A percentile compares a stretch with the other conserved stretches of the same genome.
phyloP scores from a whole-genome alignment of 208 protist genomes.

The Leishmania amazonensis region DNA sequence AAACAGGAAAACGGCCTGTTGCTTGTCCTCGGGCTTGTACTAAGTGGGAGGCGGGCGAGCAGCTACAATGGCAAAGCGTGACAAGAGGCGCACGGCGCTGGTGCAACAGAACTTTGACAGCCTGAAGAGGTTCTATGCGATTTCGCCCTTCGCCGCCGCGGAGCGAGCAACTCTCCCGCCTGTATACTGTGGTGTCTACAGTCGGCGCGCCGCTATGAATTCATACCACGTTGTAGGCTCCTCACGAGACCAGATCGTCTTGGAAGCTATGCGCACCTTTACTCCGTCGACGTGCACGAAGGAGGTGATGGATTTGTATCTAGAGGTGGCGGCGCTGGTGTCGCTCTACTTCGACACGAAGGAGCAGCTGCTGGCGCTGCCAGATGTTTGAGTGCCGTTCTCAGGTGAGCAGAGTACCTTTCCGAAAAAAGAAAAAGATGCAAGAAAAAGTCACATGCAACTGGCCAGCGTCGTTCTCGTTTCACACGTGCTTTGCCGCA shows the following conservation, averaged over 20 bases:
- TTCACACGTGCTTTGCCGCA: not conserved
- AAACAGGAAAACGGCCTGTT: not conserved
- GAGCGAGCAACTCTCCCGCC: constrained; percentile 61
- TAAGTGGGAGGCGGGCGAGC: not conserved
- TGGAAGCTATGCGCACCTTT: constrained; percentile 82
- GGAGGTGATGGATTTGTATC: constrained; percentile 64
- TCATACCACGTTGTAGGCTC: constrained; percentile 73
- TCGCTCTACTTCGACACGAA: constrained; percentile 83
- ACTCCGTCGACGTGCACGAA: constrained; percentile 60
- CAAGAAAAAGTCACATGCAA: not conserved
- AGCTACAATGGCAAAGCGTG: constrained; percentile 37
- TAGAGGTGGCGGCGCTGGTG: constrained; percentile 75
- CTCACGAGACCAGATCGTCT: constrained; percentile 61
- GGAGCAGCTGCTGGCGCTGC: constrained; percentile 52
- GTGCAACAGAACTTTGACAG: constrained; percentile 78
- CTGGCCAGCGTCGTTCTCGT: not conserved
- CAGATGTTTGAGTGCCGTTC: constrained; percentile 25
- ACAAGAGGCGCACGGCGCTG: constrained; percentile 35
- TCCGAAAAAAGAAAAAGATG: not conserved
- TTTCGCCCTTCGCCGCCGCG: constrained; percentile 45
- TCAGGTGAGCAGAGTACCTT: not conserved
- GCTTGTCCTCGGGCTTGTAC: not conserved
- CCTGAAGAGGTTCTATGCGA: constrained; percentile 73
- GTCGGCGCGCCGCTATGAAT: constrained; percentile 65
- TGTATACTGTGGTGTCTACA: constrained; percentile 58